Evolutionary conservation across 1,284 basidiomycete species (phyloP), one percentile per base, ranked within the genome.

Genomic region (Meripilus lineatus): DNA sequence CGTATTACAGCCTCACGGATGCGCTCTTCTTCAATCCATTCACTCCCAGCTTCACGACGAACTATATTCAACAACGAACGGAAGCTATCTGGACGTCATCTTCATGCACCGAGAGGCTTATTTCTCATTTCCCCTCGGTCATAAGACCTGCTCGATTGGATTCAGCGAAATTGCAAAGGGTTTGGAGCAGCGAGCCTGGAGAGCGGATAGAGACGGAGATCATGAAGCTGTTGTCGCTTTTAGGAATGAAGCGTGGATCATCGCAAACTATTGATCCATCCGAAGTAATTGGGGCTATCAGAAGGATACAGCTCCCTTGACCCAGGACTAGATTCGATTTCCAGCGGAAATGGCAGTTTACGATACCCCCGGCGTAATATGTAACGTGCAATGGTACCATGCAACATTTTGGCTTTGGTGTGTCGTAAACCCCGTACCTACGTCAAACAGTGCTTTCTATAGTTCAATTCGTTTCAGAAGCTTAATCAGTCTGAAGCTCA

Each of bases 41-140:
- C 75, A 61, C 55, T 63, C 17, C 47, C 68, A 71, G 48, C 65
- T 67, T 41, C 75, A 75, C 52, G 61, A 79, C 51, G 74, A 75
- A 49, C 61, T 54, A 32, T 77, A 69, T 57, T 60, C 64, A 54
- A 84, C 80, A 43, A 81, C 81, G 42, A 71, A 71, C 64, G 84
- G 82, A 52, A 82, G 75, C 48, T 87, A 85, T 58, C 74, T 87
- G 62, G 84, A 87, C 55, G 69, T 74, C 40, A 79, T 87, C 52
- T 84, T 85, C 63, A 78, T 77, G 2, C 84, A 87, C 64, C 81
- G 84, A 56, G 77, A 81, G 58, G 74, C 81, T 32, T 68, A 81
- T 49, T 66, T 63, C 49, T 73, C 79, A 7, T 79, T 67, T 55
- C 84, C 83, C 22, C 64, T 66, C 40, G 78, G 67, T 6, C 84